Conservation (phyloP, 768 basidiomycete species). For the Leucosporidium scottii region DNA sequence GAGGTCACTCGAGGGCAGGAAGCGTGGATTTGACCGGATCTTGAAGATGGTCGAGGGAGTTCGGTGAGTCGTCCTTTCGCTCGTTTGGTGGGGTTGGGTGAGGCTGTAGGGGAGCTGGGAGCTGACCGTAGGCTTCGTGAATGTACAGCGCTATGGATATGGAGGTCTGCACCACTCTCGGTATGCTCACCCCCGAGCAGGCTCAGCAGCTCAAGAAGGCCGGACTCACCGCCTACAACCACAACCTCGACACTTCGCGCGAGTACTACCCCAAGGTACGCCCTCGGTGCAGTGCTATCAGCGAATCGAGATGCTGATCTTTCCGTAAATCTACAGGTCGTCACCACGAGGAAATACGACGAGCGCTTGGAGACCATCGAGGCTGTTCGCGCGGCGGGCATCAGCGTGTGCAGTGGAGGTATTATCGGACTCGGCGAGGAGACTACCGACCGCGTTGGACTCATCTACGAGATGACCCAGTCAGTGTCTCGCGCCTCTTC, state of each 20-base stretch:
- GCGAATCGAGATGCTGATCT: neutral
- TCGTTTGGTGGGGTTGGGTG: neutral
- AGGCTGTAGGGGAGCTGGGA: neutral
- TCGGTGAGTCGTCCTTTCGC: constrained; percentile 26
- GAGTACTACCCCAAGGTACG: constrained; percentile 87
- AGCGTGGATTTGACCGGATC: constrained; percentile 87
- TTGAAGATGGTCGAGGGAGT: constrained; percentile 71
- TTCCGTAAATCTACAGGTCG: constrained; percentile 57
- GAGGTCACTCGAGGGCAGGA: constrained; percentile 87
- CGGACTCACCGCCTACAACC: constrained; percentile 94
- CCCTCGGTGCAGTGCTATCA: neutral
- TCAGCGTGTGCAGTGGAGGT: constrained; percentile 94
- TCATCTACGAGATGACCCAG: constrained; percentile 91
- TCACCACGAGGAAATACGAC: constrained; percentile 89
- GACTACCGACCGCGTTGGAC: constrained; percentile 78
- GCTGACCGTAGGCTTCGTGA: too few relatives aligned
- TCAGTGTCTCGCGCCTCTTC: constrained; percentile 44
- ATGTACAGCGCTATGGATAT: constrained; percentile 75
- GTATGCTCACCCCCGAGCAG: constrained; percentile 92
- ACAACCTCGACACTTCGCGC: constrained; percentile 95
- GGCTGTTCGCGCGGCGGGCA: constrained; percentile 87
- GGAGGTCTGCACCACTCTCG: constrained; percentile 98
- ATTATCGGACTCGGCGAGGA: constrained; percentile 91
- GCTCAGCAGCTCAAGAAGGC: constrained; percentile 87
- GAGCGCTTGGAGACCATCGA: constrained; percentile 82